phyloP scores from a whole-genome alignment of 2,329 filamentous ascomycete species.

The Diaporthe aspalathi region DNA sequence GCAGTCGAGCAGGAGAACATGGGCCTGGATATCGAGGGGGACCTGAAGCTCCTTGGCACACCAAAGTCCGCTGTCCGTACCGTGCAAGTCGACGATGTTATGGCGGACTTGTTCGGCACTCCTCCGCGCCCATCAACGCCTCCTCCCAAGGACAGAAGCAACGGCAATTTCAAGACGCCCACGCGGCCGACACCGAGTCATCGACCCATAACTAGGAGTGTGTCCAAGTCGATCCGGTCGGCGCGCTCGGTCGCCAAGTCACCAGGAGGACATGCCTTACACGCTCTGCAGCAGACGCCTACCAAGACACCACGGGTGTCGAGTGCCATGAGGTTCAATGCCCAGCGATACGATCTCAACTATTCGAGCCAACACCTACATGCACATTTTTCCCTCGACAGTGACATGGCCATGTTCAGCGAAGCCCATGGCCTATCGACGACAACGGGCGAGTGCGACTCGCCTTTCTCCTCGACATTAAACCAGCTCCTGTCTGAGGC shows the following conservation, averaged over 20 bases:
- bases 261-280: constrained; percentile 55
- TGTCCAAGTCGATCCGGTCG: constrained; percentile 67
- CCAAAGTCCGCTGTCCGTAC: constrained; percentile 47
- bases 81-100: constrained; percentile 50
- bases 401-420: constrained; percentile 40
- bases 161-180: constrained; percentile 69
- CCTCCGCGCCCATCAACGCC: constrained; percentile 64
- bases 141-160: constrained; percentile 60
- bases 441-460: constrained; percentile 52
- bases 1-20: constrained; percentile 58
- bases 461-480: constrained; percentile 72
- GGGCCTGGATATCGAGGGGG: background rate
- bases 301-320: constrained; percentile 53
- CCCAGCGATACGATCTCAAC: constrained; percentile 47
- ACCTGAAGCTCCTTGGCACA: constrained; percentile 41
- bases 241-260: constrained; percentile 56
- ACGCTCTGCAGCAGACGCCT: constrained; percentile 60
- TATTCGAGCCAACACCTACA: constrained; percentile 43
- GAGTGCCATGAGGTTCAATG: constrained; percentile 54
- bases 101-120: constrained; percentile 74
- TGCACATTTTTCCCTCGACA: constrained; percentile 49
- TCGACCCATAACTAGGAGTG: constrained; percentile 70
- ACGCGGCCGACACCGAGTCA: constrained; percentile 71
- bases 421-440: constrained; percentile 27
- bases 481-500: constrained; percentile 72